Evolutionary conservation across 495 filamentous ascomycete genomes (phyloP).

Genomic region (Lepraria neglecta): DNA sequence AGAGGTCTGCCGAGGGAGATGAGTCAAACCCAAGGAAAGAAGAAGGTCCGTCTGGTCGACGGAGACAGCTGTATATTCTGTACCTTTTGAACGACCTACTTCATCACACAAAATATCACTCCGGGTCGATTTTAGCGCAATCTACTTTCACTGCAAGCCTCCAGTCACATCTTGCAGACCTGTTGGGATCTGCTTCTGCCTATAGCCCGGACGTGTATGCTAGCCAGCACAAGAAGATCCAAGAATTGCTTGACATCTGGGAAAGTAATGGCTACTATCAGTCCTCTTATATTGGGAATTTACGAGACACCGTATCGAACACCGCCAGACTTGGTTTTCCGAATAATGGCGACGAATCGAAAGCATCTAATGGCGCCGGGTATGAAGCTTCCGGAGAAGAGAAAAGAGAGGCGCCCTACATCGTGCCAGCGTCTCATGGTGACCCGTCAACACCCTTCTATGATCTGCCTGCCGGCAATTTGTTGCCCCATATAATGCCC

Average conservation of each 20-base stretch:
- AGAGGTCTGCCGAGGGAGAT: slow-evolving; percentile 20
- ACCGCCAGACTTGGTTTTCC: slow-evolving; percentile 29
- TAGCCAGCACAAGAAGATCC: slow-evolving; percentile 60
- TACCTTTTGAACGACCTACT: slow-evolving; percentile 80
- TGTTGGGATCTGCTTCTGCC: slow-evolving; percentile 57
- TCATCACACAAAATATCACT: slow-evolving; percentile 66
- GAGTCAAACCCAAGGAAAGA: slow-evolving; percentile 17
- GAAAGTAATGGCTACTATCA: slow-evolving; percentile 60
- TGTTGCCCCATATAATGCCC: slow-evolving; percentile 70
- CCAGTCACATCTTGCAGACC: slow-evolving; percentile 52
- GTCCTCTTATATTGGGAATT: slow-evolving; percentile 50
- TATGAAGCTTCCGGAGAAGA: slow-evolving; percentile 25
- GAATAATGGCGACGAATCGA: neutral
- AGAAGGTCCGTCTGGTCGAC: slow-evolving; percentile 49
- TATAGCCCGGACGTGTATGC: slow-evolving; percentile 52
- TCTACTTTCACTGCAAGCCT: slow-evolving; percentile 53
- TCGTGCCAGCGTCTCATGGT: slow-evolving; percentile 72
- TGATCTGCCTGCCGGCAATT: slow-evolving; percentile 77
- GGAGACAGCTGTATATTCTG: slow-evolving; percentile 68
- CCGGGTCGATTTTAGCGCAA: slow-evolving; percentile 38
- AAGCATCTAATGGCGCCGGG: neutral
- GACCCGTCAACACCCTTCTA: slow-evolving; percentile 71
- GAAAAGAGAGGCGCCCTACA: slow-evolving; percentile 53
- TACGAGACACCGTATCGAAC: slow-evolving; percentile 52
- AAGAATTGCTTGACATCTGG: slow-evolving; percentile 68